Evolutionary conservation across 225 moss, liverwort and hornwort genomes (phyloP).

Genomic region (Lunularia cruciata): DNA sequence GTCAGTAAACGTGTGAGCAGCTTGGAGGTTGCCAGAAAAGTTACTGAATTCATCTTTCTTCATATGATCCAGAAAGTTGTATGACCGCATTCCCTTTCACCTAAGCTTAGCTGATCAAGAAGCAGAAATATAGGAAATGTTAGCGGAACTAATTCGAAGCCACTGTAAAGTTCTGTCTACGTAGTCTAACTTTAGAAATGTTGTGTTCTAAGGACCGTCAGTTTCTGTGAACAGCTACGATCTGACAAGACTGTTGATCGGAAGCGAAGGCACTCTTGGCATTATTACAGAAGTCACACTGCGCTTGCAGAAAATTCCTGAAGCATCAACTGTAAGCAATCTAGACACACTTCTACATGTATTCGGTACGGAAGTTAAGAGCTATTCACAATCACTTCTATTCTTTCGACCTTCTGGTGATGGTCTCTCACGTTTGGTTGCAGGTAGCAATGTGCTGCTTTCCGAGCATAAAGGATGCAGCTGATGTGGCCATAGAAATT

Average conservation of each 20-base stretch:
- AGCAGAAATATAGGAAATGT: too few species aligned
- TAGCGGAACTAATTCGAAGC: too few species aligned
- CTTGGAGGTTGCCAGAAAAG: background rate
- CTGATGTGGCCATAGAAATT: slow-evolving; percentile 87
- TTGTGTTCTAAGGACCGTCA: background rate
- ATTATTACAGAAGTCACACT: slow-evolving; percentile 91
- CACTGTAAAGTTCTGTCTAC: too few species aligned
- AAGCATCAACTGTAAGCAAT: slow-evolving; percentile 81
- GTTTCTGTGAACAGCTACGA: slow-evolving; percentile 64
- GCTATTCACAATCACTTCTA: background rate
- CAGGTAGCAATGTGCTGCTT: slow-evolving; percentile 98
- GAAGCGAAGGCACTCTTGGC: slow-evolving; percentile 97
- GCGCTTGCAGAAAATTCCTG: slow-evolving; percentile 87
- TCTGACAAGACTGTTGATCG: slow-evolving; percentile 82
- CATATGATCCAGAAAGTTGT: too few species aligned
- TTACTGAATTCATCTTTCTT: background rate
- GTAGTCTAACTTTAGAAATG: background rate
- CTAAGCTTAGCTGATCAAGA: too few species aligned
- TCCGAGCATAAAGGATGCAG: slow-evolving; percentile 77
- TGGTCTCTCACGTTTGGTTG: slow-evolving; percentile 8
- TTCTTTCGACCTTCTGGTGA: background rate
- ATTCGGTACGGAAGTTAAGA: slow-evolving; percentile 2
- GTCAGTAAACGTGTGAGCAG: background rate
- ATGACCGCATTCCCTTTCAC: too few species aligned
- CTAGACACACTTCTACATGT: background rate